These are phyloP conservation scores for Brassica rapa DNA, from an alignment of 345 rosid genomes.

Conservation along the genomic window DNA sequence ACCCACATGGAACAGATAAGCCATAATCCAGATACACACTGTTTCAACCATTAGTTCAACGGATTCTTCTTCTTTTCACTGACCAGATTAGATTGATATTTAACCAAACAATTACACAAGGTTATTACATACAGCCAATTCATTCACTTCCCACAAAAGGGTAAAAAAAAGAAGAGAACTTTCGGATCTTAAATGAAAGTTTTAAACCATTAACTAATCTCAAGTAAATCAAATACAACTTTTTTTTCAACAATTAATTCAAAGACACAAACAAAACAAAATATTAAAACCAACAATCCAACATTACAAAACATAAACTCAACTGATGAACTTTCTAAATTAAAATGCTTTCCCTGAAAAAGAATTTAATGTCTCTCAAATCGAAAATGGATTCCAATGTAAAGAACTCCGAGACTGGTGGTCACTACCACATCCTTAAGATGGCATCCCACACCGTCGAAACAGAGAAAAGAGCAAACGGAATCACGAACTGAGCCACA, in stretches of 20 bases:
- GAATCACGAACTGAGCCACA: constrained; percentile 23
- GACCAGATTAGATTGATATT: neutral
- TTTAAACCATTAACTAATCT: neutral
- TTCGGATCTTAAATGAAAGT: neutral
- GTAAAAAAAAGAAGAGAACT: neutral
- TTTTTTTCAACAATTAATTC: constrained; percentile 16
- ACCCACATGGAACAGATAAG: constrained; percentile 33
- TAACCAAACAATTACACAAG: neutral
- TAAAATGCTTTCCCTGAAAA: constrained; percentile 26
- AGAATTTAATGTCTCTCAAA: constrained; percentile 10
- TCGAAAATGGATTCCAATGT: constrained; percentile 16
- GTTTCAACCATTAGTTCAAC: neutral
- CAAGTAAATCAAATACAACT: constrained; percentile 29
- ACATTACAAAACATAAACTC: constrained; percentile 25
- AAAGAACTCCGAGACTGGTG: neutral
- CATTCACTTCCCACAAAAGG: neutral
- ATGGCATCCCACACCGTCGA: constrained; percentile 25
- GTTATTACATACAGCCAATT: neutral
- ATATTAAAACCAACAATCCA: constrained; percentile 26
- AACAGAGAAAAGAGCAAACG: constrained; percentile 20
- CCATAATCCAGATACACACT: constrained; percentile 5
- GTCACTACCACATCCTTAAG: constrained; percentile 26
- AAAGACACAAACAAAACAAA: constrained; percentile 13
- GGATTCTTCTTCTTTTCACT: neutral
- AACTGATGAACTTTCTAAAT: constrained; percentile 13